These are phyloP conservation scores for Mortierella sp. DNA, from an alignment of 371 early-diverging fungal species.

Conservation along the genomic window DNA sequence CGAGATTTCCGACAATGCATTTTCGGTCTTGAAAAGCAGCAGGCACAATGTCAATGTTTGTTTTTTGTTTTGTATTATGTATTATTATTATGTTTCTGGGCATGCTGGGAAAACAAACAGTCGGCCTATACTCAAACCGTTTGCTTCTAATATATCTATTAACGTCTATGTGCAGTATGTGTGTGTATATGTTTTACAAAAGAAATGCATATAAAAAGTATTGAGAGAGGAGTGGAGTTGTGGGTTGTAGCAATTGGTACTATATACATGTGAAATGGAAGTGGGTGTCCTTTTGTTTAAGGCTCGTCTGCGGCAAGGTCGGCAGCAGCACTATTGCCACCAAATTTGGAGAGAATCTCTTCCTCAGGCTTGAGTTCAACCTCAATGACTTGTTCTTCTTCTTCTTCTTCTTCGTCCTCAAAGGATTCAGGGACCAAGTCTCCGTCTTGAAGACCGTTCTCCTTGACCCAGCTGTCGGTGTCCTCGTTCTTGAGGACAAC, in stretches of 20 bases:
- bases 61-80: too few species aligned
- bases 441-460: constrained; percentile 1
- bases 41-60: too few species aligned
- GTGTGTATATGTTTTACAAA: too few species aligned
- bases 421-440: constrained; percentile 1
- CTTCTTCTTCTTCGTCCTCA: not conserved
- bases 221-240: not conserved
- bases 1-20: too few species aligned
- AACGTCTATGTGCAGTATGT: too few species aligned
- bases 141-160: too few species aligned
- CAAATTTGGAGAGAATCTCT: constrained; percentile 1
- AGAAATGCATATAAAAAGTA: too few species aligned
- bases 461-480: not conserved
- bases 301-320: constrained; percentile 7
- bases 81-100: too few species aligned
- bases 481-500: not conserved
- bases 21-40: too few species aligned
- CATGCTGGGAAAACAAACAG: too few species aligned
- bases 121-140: too few species aligned
- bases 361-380: not conserved
- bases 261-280: not conserved
- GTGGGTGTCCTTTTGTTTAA: not conserved
- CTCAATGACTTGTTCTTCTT: not conserved
- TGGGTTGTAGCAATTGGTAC: not conserved
- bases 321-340: not conserved